These are phyloP conservation scores for Phalaenopsis aphrodite DNA, from an alignment of 106 monocot species.

Conservation along the genomic window DNA sequence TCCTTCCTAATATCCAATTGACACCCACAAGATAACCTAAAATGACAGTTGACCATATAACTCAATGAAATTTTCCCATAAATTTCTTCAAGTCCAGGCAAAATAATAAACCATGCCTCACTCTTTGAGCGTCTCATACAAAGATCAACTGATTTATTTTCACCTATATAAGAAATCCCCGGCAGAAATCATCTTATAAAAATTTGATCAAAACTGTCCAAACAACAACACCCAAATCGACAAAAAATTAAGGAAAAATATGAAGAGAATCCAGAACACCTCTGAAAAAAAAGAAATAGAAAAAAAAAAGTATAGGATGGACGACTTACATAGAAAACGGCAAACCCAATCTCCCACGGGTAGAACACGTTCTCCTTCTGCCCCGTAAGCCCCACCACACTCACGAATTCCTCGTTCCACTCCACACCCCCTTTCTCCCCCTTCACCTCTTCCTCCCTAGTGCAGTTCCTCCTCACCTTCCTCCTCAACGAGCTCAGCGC, in stretches of 20 bases:
- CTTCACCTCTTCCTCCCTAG: conserved; percentile 34
- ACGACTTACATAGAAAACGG: conserved; percentile 4
- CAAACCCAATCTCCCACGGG: conserved; percentile 8
- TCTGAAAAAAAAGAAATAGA: no score
- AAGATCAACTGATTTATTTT: no score
- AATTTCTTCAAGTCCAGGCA: neutral
- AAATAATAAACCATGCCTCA: neutral
- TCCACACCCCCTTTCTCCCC: conserved; percentile 19
- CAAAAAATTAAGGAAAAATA: neutral
- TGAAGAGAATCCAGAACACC: neutral
- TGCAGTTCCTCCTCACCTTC: conserved; percentile 47
- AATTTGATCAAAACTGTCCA: no score
- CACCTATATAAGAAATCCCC: no score
- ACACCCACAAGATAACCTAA: neutral
- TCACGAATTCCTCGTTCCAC: conserved; percentile 23
- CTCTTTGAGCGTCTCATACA: neutral
- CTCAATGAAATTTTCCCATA: neutral
- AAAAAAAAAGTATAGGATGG: neutral
- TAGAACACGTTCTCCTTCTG: conserved; percentile 9
- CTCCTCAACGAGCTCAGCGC: conserved; percentile 30
- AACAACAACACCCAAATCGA: neutral
- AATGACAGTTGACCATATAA: neutral
- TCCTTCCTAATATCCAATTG: neutral
- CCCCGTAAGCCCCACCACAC: neutral
- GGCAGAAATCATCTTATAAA: no score